These are phyloP conservation scores for Creolimax fragrantissima DNA, from an alignment of 78 protist genomes.

Conservation along the genomic window DNA sequence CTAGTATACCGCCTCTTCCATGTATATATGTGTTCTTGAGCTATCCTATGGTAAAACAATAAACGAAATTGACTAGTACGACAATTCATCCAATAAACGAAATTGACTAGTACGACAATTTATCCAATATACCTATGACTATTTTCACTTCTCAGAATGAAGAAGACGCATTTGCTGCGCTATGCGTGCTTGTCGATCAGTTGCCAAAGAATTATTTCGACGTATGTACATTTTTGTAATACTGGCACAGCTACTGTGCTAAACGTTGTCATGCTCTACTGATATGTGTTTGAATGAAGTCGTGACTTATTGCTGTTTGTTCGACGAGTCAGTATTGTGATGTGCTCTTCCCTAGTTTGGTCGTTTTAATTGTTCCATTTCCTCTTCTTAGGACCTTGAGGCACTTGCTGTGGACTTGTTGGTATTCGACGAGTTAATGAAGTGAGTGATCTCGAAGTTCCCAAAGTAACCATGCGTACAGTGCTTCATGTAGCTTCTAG, in stretches of 20 bases:
- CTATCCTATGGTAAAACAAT: no score
- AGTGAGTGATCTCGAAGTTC: not conserved
- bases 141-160: not conserved
- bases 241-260: not conserved
- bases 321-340: no score
- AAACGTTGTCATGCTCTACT: no score
- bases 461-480: no score
- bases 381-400: not conserved
- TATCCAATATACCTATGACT: not conserved
- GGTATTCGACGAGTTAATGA: conserved; percentile 7
- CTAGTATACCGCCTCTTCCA: not conserved
- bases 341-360: no score
- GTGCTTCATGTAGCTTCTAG: no score
- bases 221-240: not conserved
- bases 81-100: no score
- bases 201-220: not conserved
- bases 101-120: no score
- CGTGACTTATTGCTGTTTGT: no score
- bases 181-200: not conserved
- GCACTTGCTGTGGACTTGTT: not conserved
- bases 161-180: conserved; percentile 2
- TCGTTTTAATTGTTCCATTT: no score
- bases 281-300: no score
- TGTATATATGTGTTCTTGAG: not conserved
- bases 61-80: no score